Evolutionary conservation across 805 yeast genomes (phyloP).

Genomic region (Cyberlindnera xishuangbannaensis): DNA sequence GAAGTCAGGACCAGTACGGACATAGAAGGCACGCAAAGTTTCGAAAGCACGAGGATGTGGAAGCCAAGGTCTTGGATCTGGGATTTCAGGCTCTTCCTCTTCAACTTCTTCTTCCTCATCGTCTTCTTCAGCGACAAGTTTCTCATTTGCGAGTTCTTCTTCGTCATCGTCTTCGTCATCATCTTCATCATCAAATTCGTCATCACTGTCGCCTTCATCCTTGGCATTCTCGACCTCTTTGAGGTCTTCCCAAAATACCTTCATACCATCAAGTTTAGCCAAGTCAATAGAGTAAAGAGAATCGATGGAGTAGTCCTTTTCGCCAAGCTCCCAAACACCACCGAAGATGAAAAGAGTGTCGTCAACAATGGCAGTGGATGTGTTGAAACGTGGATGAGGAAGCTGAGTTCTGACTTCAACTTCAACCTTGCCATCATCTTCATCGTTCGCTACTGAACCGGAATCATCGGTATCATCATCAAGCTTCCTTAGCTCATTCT

Average conservation of each 20-base stretch:
- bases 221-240: constrained; percentile 44
- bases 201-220: constrained; percentile 47
- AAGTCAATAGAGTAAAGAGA: constrained; percentile 83
- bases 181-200: constrained; percentile 61
- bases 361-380: constrained; percentile 77
- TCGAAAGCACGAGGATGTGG: constrained; percentile 97
- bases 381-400: constrained; percentile 88
- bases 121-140: constrained; percentile 36
- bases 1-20: constrained; percentile 80
- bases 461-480: constrained; percentile 21
- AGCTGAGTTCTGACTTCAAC: constrained; percentile 48
- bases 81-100: constrained; percentile 61
- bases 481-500: constrained; percentile 42
- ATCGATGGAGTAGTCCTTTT: constrained; percentile 77
- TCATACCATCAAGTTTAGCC: constrained; percentile 81
- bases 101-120: constrained; percentile 64
- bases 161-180: constrained; percentile 68
- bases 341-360: constrained; percentile 82
- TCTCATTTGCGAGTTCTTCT: constrained; percentile 48
- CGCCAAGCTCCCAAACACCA: constrained; percentile 87
- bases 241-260: constrained; percentile 85
- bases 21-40: constrained; percentile 72
- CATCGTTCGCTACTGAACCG: constrained; percentile 39
- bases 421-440: constrained; percentile 16
- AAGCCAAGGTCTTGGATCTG: constrained; percentile 93